These are phyloP conservation scores for Picochlorum sp. DNA, from an alignment of 139 green algal species.

Conservation along the genomic window DNA sequence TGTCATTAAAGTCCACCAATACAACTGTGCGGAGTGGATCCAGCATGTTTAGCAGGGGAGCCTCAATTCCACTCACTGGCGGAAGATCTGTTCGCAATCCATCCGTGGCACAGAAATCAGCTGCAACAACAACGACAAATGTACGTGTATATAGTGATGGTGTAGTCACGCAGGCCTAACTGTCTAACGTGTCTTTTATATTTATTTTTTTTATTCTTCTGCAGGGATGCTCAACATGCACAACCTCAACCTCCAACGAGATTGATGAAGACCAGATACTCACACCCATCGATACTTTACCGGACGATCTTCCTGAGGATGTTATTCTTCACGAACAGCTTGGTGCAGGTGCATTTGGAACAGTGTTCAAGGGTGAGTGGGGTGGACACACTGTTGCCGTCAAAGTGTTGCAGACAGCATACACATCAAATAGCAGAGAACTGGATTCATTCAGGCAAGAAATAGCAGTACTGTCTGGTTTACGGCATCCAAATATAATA, in stretches of 20 bases:
- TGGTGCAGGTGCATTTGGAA: slow-evolving; percentile 56
- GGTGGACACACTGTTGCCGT: slow-evolving; percentile 40
- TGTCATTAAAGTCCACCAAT: too few relatives aligned
- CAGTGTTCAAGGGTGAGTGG: slow-evolving; percentile 40
- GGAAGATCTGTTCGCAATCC: too few relatives aligned
- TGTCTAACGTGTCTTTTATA: not conserved
- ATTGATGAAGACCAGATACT: not conserved
- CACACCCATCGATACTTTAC: not conserved
- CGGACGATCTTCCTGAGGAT: slow-evolving; percentile 39
- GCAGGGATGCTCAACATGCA: slow-evolving; percentile 1
- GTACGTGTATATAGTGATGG: too few relatives aligned
- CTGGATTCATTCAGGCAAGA: slow-evolving; percentile 28
- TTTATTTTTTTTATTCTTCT: not conserved
- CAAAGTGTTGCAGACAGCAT: slow-evolving; percentile 52
- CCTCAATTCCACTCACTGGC: too few relatives aligned
- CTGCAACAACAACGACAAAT: too few relatives aligned
- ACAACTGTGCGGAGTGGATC: not conserved
- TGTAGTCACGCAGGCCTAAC: too few relatives aligned
- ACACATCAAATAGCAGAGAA: slow-evolving; percentile 9
- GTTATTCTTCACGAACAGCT: slow-evolving; percentile 49
- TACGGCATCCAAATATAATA: slow-evolving; percentile 53
- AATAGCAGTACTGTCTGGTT: slow-evolving; percentile 32
- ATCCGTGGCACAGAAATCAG: too few relatives aligned
- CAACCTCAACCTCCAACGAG: not conserved
- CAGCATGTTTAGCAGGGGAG: not conserved